Evolutionary conservation across 371 early-diverging fungal genomes (phyloP), one percentile per base, ranked within the genome.

Genomic region (Circinella minor): DNA sequence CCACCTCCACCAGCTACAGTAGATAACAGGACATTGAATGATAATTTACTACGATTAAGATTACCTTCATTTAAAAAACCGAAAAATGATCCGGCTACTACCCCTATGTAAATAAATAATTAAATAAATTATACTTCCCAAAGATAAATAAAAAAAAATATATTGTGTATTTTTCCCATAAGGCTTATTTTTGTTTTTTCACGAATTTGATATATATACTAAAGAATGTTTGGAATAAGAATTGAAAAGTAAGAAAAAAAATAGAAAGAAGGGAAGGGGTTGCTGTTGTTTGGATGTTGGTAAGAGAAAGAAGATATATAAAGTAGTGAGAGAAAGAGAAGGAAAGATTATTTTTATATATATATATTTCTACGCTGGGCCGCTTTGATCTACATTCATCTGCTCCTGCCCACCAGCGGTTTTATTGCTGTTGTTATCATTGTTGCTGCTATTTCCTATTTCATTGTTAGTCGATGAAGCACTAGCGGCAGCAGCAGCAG

Each of bases 351-450:
- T 27, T 27, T 27, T 1, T 27, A 27, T 27, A 27, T 27, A 48
- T 8, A 48, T n/a, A 27, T 17, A 2, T n/a, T 36, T 65, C 51
- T 65, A 65, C 36, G 34, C 17, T n/a, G 65, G 54, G 18, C 48
- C 51, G 36, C 36, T 65, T n/a, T 49, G 54, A 65, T 65, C 65
- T 49, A 65, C 51, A 54, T 17, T 65, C 65, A 65, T 65, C 17
- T 47, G 43, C 27, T 63, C 34, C 13, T 63, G 63, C 46, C 47
- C 63, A 13, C 27, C 17, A 10, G 18, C 47, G 47, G 20, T 47
- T 15, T 18, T 63, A 18, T 38, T n/a, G 39, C n/a, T 46, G 27
- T 63, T 46, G 47, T 39, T 46, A 27, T 10, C 8, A 18, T 27
- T 47, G 34, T 17, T 34, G 20, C 27, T 46, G 2, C n/a, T 43